Evolutionary conservation across 768 basidiomycete genomes (phyloP).

Genomic region (Gautieria morchelliformis): DNA sequence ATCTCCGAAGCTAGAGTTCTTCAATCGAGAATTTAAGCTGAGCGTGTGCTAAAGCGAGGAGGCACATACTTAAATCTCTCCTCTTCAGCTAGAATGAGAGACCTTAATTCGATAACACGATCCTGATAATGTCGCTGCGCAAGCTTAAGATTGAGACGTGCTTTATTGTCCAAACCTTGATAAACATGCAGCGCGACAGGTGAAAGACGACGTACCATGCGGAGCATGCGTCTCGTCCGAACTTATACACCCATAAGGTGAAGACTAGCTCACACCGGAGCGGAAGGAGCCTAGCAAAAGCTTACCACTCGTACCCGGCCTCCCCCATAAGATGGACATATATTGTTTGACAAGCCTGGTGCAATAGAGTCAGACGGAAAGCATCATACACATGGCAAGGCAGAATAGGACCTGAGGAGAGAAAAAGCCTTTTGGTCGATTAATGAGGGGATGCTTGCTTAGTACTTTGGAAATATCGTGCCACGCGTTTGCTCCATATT

Average conservation of each 20-base stretch:
- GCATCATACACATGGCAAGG: slow-evolving; percentile 13
- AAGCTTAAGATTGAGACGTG: slow-evolving; percentile 52
- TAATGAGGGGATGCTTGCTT: slow-evolving; percentile 58
- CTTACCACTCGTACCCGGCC: slow-evolving; percentile 56
- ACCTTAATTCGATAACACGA: slow-evolving; percentile 62
- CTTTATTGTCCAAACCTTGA: slow-evolving; percentile 26
- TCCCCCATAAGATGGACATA: slow-evolving; percentile 64
- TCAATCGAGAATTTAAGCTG: not conserved
- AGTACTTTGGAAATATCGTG: slow-evolving; percentile 53
- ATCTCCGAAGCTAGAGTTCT: slow-evolving; percentile 68
- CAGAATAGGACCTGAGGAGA: slow-evolving; percentile 44
- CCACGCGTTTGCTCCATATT: slow-evolving; percentile 69
- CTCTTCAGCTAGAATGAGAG: slow-evolving; percentile 67
- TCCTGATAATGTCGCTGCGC: slow-evolving; percentile 67
- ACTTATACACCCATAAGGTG: slow-evolving; percentile 17
- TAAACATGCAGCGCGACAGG: not conserved
- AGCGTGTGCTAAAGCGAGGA: not conserved
- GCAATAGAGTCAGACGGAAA: slow-evolving; percentile 3
- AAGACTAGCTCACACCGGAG: slow-evolving; percentile 8
- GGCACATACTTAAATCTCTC: slow-evolving; percentile 58
- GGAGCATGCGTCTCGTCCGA: slow-evolving; percentile 42
- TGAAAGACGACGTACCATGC: slow-evolving; percentile 34
- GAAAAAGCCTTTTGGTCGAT: slow-evolving; percentile 55
- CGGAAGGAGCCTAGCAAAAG: slow-evolving; percentile 1
- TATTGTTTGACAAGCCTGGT: slow-evolving; percentile 56